Evolutionary conservation across 2,329 filamentous ascomycete genomes (phyloP).

Genomic region (Colletotrichum liaoningense): DNA sequence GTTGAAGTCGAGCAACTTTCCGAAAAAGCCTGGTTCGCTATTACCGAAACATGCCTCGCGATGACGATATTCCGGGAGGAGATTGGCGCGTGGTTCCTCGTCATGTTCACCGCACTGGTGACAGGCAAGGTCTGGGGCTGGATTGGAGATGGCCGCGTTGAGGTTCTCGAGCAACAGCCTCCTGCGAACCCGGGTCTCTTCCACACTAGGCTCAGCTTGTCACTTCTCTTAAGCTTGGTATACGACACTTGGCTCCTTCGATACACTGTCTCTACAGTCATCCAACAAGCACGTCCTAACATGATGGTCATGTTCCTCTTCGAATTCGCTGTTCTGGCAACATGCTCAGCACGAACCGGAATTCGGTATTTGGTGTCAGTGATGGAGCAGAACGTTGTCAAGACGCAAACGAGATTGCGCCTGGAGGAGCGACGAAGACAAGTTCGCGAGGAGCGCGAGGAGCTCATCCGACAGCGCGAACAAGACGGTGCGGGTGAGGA

Average conservation of each 20-base stretch:
- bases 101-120: constrained; percentile 94
- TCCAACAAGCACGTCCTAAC: constrained; percentile 88
- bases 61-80: constrained; percentile 99
- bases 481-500: constrained; percentile 56
- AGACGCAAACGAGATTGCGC: constrained; percentile 77
- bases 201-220: constrained; percentile 83
- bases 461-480: constrained; percentile 61
- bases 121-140: constrained; percentile 98
- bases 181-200: constrained; percentile 90
- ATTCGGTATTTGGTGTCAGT: constrained; percentile 83
- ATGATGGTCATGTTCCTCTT: constrained; percentile 99
- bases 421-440: constrained; percentile 76
- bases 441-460: constrained; percentile 68
- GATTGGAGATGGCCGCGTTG: constrained; percentile 95
- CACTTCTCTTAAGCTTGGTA: constrained; percentile 79
- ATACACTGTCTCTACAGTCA: constrained; percentile 85
- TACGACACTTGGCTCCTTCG: constrained; percentile 85
- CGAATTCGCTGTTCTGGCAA: constrained; percentile 89
- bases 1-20: constrained; percentile 98
- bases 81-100: constrained; percentile 91
- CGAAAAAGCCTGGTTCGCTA: constrained; percentile 97
- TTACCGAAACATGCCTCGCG: constrained; percentile 94
- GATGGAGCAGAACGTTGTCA: constrained; percentile 80
- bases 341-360: constrained; percentile 83
- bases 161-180: constrained; percentile 94